A percentile compares a stretch with the other conserved stretches of the same genome.
Conservation (phyloP, 2,329 filamentous ascomycete species). For the Sporothrix sp. region DNA sequence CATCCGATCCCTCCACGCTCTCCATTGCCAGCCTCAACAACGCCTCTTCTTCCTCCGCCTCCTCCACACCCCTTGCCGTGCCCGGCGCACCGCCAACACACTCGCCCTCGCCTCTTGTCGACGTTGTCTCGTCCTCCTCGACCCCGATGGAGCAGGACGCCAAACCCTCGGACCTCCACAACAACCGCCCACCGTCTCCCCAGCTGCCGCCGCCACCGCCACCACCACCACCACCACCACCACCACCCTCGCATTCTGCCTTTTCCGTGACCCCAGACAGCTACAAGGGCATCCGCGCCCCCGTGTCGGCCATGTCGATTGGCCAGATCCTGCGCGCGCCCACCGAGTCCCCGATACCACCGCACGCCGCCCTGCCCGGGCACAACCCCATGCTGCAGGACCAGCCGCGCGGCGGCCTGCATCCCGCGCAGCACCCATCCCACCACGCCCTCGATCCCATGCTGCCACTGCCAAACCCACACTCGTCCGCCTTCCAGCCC, state of each 20-base stretch:
- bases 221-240: conserved; percentile 14
- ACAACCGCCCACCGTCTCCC: conserved; percentile 32
- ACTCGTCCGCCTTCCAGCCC: conserved; percentile 33
- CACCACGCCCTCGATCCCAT: conserved; percentile 20
- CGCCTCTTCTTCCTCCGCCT: background rate
- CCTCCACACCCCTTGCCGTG: conserved; percentile 4
- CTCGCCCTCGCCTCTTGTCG: background rate
- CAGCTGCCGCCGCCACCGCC: conserved; percentile 21
- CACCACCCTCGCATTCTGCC: conserved; percentile 17
- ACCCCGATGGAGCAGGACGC: conserved; percentile 16
- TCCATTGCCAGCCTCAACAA: background rate
- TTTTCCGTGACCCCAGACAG: conserved; percentile 26
- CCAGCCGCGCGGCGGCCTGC: conserved; percentile 23
- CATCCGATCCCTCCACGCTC: conserved; percentile 9
- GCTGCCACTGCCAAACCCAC: conserved; percentile 18
- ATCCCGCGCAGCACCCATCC: conserved; percentile 28
- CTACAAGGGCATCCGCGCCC: conserved; percentile 35
- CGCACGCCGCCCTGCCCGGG: conserved; percentile 19
- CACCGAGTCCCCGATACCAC: conserved; percentile 21
- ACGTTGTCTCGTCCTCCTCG: background rate
- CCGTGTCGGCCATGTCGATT: conserved; percentile 35
- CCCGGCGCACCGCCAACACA: conserved; percentile 8
- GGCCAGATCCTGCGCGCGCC: conserved; percentile 22
- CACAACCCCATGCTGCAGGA: conserved; percentile 26
- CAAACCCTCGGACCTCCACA: conserved; percentile 9